Conservation (phyloP, 2,329 filamentous ascomycete genomes). For the Epichloe sp. region DNA sequence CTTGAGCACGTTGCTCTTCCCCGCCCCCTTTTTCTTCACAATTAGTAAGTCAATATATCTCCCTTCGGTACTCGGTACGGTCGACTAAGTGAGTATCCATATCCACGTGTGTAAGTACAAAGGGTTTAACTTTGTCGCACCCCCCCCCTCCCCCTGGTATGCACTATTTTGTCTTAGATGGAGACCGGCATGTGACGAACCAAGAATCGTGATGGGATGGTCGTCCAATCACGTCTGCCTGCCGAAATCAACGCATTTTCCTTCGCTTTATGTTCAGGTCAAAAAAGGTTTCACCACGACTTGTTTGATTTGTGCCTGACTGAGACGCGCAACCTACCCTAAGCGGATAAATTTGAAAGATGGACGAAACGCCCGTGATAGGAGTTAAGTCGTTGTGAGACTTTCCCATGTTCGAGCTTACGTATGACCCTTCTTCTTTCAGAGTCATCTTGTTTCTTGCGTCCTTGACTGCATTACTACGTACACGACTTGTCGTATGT, state of each 20-base stretch:
- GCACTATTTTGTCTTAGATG: background rate
- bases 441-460: too few relatives aligned
- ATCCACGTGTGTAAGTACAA: background rate
- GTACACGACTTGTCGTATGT: too few relatives aligned
- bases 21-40: background rate
- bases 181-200: conserved; percentile 1
- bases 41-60: background rate
- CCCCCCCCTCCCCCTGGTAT: background rate
- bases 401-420: too few relatives aligned
- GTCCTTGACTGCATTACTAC: too few relatives aligned
- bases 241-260: background rate
- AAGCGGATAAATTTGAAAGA: too few relatives aligned
- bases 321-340: too few relatives aligned
- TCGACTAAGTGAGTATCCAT: background rate
- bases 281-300: background rate
- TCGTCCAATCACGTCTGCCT: background rate
- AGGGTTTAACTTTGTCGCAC: background rate
- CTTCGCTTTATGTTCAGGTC: background rate
- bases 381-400: background rate
- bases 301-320: too few relatives aligned
- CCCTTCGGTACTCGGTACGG: background rate
- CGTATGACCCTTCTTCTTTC: background rate
- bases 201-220: background rate
- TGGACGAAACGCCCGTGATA: too few relatives aligned
- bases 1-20: background rate